Base-by-base conservation (phyloP, 257 asterid genomes). In the Paraleonurus japonicus region DNA sequence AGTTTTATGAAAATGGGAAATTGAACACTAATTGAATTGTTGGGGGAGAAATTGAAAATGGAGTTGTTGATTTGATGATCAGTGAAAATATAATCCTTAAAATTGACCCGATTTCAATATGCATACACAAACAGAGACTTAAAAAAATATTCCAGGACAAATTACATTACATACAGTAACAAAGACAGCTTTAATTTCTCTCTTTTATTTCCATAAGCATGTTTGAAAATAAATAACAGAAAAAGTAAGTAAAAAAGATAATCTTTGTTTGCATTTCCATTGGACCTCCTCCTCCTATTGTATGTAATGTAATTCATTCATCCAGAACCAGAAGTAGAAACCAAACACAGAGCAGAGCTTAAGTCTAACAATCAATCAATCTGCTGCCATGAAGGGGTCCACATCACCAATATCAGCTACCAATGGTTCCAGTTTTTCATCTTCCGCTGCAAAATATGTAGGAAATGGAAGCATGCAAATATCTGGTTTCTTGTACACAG, bases 311-410 rank as follows among this genome's bases (percentile, higher is more conserved):
- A n/a, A n/a, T n/a, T n/a, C n/a, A n/a, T n/a, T n/a, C n/a, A n/a
- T n/a, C n/a, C n/a, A n/a, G n/a, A n/a, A n/a, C n/a, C n/a, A n/a
- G n/a, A n/a, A n/a, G n/a, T n/a, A n/a, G n/a, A n/a, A n/a, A n/a
- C n/a, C n/a, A n/a, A n/a, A n/a, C n/a, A n/a, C n/a, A n/a, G n/a
- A n/a, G n/a, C n/a, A n/a, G n/a, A n/a, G n/a, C n/a, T n/a, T n/a
- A n/a, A n/a, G n/a, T n/a, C n/a, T n/a, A n/a, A n/a, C n/a, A n/a
- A n/a, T n/a, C 43, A 64, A 43, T 74, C 80, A 89, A 77, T 93
- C 98, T 33, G 95, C 96, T 22, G 89, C 92, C 96, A 91, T 89
- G 84, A 91, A 94, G 9, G 98, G 98, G 67, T 94, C 96, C 5
- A 76, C 59, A 61, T 89, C 96, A 15, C 97, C 96, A 66, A 80